Conservation (phyloP, 2,329 filamentous ascomycete genomes). For the Aureobasidium subglaciale region DNA sequence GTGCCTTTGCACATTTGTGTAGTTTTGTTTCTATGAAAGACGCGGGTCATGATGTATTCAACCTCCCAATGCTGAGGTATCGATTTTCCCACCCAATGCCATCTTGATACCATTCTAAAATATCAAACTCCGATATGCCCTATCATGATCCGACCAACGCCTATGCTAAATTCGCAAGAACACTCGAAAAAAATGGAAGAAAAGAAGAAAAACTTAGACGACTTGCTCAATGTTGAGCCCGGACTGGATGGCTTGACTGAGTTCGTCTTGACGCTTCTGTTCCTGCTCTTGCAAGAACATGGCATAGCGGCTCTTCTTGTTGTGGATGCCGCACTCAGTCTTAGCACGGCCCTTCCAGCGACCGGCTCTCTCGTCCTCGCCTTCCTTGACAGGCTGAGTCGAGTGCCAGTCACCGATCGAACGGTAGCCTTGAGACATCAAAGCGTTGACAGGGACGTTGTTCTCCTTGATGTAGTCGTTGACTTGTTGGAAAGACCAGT, state of each 20-base stretch:
- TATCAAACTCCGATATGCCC: slow-evolving; percentile 6
- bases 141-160: slow-evolving; percentile 30
- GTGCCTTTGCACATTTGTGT: neutral
- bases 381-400: slow-evolving; percentile 77
- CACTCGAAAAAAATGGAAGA: neutral
- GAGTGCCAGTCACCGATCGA: slow-evolving; percentile 98
- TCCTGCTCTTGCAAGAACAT: slow-evolving; percentile 73
- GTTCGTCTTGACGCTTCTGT: slow-evolving; percentile 55
- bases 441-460: slow-evolving; percentile 85
- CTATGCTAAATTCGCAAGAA: slow-evolving; percentile 34
- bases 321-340: slow-evolving; percentile 98
- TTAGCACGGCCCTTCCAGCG: slow-evolving; percentile 95
- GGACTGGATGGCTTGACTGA: slow-evolving; percentile 32
- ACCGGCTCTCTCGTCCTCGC: slow-evolving; percentile 91
- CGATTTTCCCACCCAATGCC: slow-evolving; percentile 14
- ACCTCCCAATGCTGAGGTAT: slow-evolving; percentile 5
- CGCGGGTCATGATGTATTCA: slow-evolving; percentile 4
- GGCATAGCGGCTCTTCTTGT: slow-evolving; percentile 89
- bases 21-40: neutral
- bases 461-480: slow-evolving; percentile 79
- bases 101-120: too few relatives aligned
- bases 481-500: slow-evolving; percentile 89
- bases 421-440: slow-evolving; percentile 94
- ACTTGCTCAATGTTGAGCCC: slow-evolving; percentile 28
- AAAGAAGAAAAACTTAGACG: slow-evolving; percentile 17